Evolutionary conservation across 2,329 filamentous ascomycete genomes (phyloP), one percentile per base, ranked within the genome.

Genomic region (Trichoderma asperellum): DNA sequence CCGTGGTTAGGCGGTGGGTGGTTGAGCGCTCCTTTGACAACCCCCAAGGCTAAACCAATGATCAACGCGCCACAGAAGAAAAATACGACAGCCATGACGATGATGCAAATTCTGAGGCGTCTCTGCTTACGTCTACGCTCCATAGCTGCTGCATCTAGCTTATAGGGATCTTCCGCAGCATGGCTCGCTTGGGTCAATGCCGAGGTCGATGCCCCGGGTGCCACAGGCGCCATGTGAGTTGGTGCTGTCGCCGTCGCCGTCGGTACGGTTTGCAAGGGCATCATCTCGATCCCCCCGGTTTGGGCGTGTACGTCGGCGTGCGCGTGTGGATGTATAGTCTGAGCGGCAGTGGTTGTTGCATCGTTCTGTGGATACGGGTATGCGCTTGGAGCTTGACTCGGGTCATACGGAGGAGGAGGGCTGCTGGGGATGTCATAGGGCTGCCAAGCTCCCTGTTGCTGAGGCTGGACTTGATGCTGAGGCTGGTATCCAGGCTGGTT

Each of bases 391-490:
- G 74, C 71, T 34, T 73, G 75, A 6, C 70, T 70, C n/a, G 73
- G 74, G 32, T 76, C 75, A 57, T 77, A 77, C 18, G 75, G 76
- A 12, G 75, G 75, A 7, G 75, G 75, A 1, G 75, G 75, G 49
- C 72, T 73, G 55, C 66, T 70, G 2, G 75, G 74, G 11, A 73
- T 70, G 2, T 68, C 68, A n/a, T 59, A 64, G 43, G 60, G 52
- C 8, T 40, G 53, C 68, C 68, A 69, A 12, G 59, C 12, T 62
- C 35, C 58, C 8, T 68, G 66, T 16, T 64, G 53, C 24, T 64
- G 61, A 64, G 61, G 49, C 16, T 62, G 52, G 18, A 27, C 34
- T 29, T 68, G 55, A 32, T 64, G 65, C 21, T 66, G 53, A 66
- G 29, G 10, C 10, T 61, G 40, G 43, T 52, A 59, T 57, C 53